Conservation (phyloP, 2,329 filamentous ascomycete genomes). For the Gnomoniopsis sp. region DNA sequence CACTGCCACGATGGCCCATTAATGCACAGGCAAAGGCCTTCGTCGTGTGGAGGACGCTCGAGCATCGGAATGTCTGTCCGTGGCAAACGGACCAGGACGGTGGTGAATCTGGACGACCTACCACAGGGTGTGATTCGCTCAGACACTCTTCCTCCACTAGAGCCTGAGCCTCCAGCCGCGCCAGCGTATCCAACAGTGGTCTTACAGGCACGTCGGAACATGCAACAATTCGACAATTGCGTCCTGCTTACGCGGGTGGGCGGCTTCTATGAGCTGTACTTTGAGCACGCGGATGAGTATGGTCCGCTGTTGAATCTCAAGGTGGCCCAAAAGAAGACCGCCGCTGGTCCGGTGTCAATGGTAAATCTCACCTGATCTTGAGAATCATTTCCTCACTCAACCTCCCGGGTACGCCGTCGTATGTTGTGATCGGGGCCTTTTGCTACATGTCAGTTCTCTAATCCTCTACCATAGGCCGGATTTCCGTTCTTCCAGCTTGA, state of each 20-base stretch:
- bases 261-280: conserved; percentile 97
- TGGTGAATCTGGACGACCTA: conserved; percentile 53
- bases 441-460: conserved; percentile 17
- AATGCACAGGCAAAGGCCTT: background rate
- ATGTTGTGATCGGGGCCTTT: conserved; percentile 7
- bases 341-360: conserved; percentile 78
- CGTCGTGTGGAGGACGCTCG: background rate
- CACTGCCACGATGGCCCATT: conserved; percentile 7
- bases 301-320: conserved; percentile 86
- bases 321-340: conserved; percentile 77
- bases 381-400: conserved; percentile 3
- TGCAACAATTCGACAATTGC: conserved; percentile 86
- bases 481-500: conserved; percentile 94
- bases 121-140: conserved; percentile 49
- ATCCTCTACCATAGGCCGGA: conserved; percentile 59
- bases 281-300: conserved; percentile 88
- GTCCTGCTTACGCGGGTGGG: conserved; percentile 89
- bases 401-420: conserved; percentile 10
- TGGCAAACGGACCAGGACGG: conserved; percentile 54
- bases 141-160: conserved; percentile 29
- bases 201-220: conserved; percentile 82
- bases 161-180: conserved; percentile 41
- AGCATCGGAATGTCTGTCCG: conserved; percentile 28
- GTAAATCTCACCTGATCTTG: conserved; percentile 41
- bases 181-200: conserved; percentile 81